Evolutionary conservation across 1,284 basidiomycete species (phyloP).

Genomic region (Boletus smithii): DNA sequence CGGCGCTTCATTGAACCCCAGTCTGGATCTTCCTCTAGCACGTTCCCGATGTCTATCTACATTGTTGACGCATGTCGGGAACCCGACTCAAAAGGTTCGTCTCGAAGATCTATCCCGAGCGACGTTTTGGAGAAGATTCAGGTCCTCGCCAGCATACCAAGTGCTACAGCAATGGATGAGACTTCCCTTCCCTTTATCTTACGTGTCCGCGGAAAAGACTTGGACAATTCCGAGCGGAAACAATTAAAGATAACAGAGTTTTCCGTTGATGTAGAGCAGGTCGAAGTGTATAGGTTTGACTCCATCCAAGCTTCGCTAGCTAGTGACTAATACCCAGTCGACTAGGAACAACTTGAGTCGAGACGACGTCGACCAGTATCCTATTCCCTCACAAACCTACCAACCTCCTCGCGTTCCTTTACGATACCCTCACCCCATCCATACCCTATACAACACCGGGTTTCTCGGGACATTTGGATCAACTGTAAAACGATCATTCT

Average conservation of each 20-base stretch:
- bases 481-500: conserved; percentile 43
- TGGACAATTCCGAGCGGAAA: conserved; percentile 45
- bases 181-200: conserved; percentile 50
- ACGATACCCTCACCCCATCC: conserved; percentile 49
- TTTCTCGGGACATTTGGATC: conserved; percentile 35
- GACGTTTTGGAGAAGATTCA: conserved; percentile 59
- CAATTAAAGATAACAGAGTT: conserved; percentile 55
- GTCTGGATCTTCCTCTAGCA: conserved; percentile 22
- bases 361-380: conserved; percentile 45
- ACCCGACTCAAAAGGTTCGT: conserved; percentile 6
- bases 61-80: conserved; percentile 25
- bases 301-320: conserved; percentile 1
- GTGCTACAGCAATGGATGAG: conserved; percentile 46
- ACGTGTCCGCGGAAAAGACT: conserved; percentile 54
- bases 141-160: conserved; percentile 58
- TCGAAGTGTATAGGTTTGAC: conserved; percentile 61
- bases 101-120: conserved; percentile 40
- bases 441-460: conserved; percentile 52
- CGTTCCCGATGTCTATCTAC: conserved; percentile 27
- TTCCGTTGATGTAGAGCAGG: conserved; percentile 53
- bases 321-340: conserved; percentile 7
- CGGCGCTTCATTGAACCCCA: conserved; percentile 46
- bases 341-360: conserved; percentile 41
- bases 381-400: conserved; percentile 48
- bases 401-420: conserved; percentile 66